These are phyloP conservation scores for Pichia insulana DNA, from an alignment of 805 yeast species.

Conservation along the genomic window DNA sequence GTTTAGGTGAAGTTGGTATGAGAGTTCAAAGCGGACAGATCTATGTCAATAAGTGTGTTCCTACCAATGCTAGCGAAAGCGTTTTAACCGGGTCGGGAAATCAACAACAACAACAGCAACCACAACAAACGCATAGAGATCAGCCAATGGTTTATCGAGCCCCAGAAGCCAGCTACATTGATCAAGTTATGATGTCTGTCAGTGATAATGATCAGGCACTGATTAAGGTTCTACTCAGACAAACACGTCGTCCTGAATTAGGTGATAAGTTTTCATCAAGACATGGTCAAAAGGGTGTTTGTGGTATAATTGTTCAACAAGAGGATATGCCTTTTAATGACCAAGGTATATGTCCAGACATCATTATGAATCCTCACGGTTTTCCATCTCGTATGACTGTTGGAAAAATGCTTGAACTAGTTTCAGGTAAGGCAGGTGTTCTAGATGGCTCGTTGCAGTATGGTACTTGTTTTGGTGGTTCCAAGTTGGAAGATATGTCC, in stretches of 20 bases:
- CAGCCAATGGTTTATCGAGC: conserved; percentile 88
- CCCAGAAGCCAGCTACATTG: conserved; percentile 92
- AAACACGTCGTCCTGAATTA: conserved; percentile 93
- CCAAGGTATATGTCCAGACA: conserved; percentile 86
- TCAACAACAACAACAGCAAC: conserved; percentile 11
- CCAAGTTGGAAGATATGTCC: conserved; percentile 93
- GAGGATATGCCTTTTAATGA: conserved; percentile 96
- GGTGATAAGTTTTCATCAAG: conserved; percentile 97
- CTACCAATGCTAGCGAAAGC: conserved; percentile 71
- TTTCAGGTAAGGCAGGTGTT: conserved; percentile 97
- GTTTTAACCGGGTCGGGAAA: conserved; percentile 34
- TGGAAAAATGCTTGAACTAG: conserved; percentile 94
- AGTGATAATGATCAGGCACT: conserved; percentile 93
- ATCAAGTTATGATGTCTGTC: conserved; percentile 95
- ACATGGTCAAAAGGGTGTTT: conserved; percentile 98
- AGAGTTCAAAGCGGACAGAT: conserved; percentile 88
- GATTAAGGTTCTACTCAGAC: conserved; percentile 84
- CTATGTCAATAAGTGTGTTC: conserved; percentile 87
- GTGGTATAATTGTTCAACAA: conserved; percentile 95
- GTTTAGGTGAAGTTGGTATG: conserved; percentile 93
- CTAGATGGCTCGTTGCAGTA: conserved; percentile 84
- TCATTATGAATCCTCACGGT: conserved; percentile 98
- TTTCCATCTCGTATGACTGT: conserved; percentile 99
- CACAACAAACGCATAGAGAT: conserved; percentile 59
- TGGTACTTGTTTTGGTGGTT: conserved; percentile 98